Percentiles rank a stretch among this genome's conserved stretches.
Evolutionary conservation across 2,329 filamentous ascomycete species (phyloP).

Genomic region (Colletotrichum echinochloae): DNA sequence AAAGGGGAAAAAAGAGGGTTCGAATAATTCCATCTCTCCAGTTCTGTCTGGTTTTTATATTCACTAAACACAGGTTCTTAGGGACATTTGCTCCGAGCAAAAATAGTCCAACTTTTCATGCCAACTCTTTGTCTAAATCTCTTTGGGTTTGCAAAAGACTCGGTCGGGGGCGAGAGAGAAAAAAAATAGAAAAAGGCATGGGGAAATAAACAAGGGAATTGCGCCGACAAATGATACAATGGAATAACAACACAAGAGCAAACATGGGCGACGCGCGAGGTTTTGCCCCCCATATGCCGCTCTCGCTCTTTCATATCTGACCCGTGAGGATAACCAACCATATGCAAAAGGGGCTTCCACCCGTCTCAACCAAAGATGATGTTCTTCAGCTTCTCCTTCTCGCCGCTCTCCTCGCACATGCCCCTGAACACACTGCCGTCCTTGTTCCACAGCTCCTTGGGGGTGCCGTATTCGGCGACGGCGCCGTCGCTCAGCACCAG

Average conservation of each 20-base stretch:
- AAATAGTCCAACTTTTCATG: neutral
- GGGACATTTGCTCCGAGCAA: neutral
- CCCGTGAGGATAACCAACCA: neutral
- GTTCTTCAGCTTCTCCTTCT: slow-evolving; percentile 64
- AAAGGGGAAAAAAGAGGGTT: neutral
- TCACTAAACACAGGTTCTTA: neutral
- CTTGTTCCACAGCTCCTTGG: slow-evolving; percentile 70
- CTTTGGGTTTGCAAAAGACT: neutral
- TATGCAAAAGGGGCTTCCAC: neutral
- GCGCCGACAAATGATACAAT: neutral
- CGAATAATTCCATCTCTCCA: neutral
- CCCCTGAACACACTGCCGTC: slow-evolving; percentile 67
- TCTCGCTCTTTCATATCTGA: no score
- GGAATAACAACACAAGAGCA: neutral
- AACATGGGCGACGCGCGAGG: neutral
- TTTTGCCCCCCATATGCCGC: no score
- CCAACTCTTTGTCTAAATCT: neutral
- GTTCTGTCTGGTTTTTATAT: neutral
- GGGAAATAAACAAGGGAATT: neutral
- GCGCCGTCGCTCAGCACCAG: slow-evolving; percentile 76
- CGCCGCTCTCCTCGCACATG: slow-evolving; percentile 73
- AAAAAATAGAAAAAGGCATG: no score
- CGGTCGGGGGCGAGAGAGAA: neutral
- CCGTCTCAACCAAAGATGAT: slow-evolving; percentile 53
- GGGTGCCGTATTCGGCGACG: slow-evolving; percentile 76